Evolutionary conservation across 257 asterid genomes (phyloP), one percentile per base, ranked within the genome.

Genomic region (Forsythia viridissima): DNA sequence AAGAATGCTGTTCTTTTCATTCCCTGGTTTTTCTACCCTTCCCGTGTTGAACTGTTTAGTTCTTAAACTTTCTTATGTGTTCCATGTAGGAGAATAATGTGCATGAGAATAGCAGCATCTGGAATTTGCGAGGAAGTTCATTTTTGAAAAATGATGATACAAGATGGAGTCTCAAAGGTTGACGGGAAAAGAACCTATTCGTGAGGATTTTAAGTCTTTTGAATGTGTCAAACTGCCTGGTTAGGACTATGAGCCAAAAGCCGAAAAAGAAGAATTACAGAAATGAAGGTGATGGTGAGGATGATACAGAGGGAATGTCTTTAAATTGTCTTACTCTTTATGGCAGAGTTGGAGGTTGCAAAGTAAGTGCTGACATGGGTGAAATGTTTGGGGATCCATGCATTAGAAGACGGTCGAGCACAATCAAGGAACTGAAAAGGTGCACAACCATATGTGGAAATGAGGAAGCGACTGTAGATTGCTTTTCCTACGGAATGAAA

Each of bases 321-420:
- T 79, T 92, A 82, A 86, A 92, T 80, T 96, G 99, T 72, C 98
- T 96, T 71, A 71, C 92, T 30, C 82, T 96, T 37, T 92, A 91
- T 40, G 88, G 93, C n/a, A 85, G 97, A 79, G 96, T 92, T 71
- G 97, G 99, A 52, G 97, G 98, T 69, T 96, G 99, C 92, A 93
- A 88, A 89, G 97, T 96, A 39, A 90, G 94, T 67, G 98, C 96
- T 63, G 97, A 96, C 71, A 91, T 87, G 34, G 85, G 93, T 18
- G 98, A 92, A 74, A 95, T 91, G 61, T 67, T 77, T 30, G 92
- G 87, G 71, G 92, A 90, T 71, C 87, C 85, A 3, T 72, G 89
- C 20, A 84, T 82, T 72, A 81, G 97, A 79, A 90, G 97, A 76
- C 82, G 92, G 51, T 93, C 93, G 7, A 92, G 86, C 82, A 87